A percentile compares a stretch with the other conserved stretches of the same genome.
phyloP scores from a whole-genome alignment of 2,329 filamentous ascomycete species.

The Hypoxylon rubiginosum region DNA sequence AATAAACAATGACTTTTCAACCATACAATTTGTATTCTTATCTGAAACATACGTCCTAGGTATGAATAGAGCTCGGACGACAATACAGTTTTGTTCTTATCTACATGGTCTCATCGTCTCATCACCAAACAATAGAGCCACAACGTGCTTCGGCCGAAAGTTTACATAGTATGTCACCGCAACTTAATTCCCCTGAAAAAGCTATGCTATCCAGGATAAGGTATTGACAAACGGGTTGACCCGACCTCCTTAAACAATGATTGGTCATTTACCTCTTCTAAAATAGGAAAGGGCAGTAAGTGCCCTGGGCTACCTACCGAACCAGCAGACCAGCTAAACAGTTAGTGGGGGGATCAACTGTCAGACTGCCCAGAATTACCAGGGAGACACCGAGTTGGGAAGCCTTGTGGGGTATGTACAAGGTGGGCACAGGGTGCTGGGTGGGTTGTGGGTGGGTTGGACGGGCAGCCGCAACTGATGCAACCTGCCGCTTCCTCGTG shows the following conservation, averaged over 20 bases:
- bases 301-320: background rate
- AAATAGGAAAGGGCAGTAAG: background rate
- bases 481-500: slow-evolving; percentile 31
- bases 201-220: slow-evolving; percentile 11
- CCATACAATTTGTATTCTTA: slow-evolving; percentile 1
- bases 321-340: background rate
- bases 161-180: slow-evolving; percentile 1
- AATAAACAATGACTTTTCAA: background rate
- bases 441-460: slow-evolving; percentile 35
- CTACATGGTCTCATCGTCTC: background rate
- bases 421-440: slow-evolving; percentile 8
- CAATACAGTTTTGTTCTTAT: background rate
- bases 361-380: background rate
- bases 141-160: background rate
- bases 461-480: slow-evolving; percentile 36
- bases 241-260: slow-evolving; percentile 10
- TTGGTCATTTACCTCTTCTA: slow-evolving; percentile 20
- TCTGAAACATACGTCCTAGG: background rate
- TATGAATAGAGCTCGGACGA: no score
- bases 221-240: slow-evolving; percentile 11
- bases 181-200: slow-evolving; percentile 1
- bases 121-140: background rate
- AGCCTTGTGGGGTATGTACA: slow-evolving; percentile 29
- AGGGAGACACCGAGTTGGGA: background rate
- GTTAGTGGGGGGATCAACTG: slow-evolving; percentile 5